phyloP scores from a whole-genome alignment of 2,329 filamentous ascomycete species.

The Phialophora tarda region DNA sequence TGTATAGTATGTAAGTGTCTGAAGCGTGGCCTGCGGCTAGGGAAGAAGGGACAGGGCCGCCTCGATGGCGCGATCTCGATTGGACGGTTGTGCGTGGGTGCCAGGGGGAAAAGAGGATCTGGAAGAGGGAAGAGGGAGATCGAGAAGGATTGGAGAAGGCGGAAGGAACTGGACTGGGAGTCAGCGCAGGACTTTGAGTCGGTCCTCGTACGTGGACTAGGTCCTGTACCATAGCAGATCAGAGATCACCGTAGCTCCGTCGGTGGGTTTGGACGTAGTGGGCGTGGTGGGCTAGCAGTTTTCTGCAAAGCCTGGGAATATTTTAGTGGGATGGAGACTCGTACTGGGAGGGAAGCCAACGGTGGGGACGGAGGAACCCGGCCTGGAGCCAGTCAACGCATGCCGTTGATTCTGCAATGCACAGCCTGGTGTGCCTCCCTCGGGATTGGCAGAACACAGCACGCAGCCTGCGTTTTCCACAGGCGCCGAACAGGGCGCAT shows the following conservation, averaged over 20 bases:
- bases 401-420: not conserved
- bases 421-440: conserved; percentile 17
- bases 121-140: conserved; percentile 21
- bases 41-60: conserved; percentile 15
- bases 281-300: conserved; percentile 8
- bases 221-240: not conserved
- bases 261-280: not conserved
- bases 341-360: not conserved
- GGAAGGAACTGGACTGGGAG: conserved; percentile 9
- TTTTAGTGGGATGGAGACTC: not conserved
- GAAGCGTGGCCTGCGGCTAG: conserved; percentile 19
- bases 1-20: conserved; percentile 17
- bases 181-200: conserved; percentile 14
- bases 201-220: not conserved
- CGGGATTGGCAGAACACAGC: not conserved
- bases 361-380: conserved; percentile 2
- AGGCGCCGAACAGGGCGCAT: not conserved
- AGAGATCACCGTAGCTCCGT: conserved; percentile 18
- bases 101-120: conserved; percentile 21
- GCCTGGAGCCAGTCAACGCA: not conserved
- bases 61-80: conserved; percentile 11
- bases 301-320: conserved; percentile 10
- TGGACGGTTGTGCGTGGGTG: conserved; percentile 6
- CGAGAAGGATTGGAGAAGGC: conserved; percentile 25
- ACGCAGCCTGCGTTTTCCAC: not conserved